A percentile compares a stretch with the other conserved stretches of the same genome.
phyloP scores from a whole-genome alignment of 2,329 filamentous ascomycete species.

The Epichloe scottii region DNA sequence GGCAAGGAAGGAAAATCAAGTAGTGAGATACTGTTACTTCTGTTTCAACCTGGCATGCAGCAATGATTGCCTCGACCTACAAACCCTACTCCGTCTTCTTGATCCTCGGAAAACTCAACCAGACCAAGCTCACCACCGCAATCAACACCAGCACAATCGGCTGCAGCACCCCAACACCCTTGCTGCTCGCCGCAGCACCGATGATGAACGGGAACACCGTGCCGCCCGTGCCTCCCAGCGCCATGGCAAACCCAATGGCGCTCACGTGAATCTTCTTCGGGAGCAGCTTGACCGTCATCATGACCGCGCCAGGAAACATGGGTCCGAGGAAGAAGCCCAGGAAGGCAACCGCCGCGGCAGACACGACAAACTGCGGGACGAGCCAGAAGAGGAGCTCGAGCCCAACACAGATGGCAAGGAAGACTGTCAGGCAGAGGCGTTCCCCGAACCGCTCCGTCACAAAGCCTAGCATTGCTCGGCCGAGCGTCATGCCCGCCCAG shows the following conservation, averaged over 20 bases:
- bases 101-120: neutral
- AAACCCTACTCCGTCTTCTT: neutral
- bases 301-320: constrained; percentile 58
- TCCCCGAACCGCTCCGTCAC: constrained; percentile 58
- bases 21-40: too few species aligned
- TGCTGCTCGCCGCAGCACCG: constrained; percentile 44
- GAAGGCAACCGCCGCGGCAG: constrained; percentile 49
- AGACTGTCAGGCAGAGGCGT: constrained; percentile 44
- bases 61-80: too few species aligned
- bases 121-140: neutral
- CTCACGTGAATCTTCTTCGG: constrained; percentile 58
- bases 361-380: constrained; percentile 47
- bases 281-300: constrained; percentile 58
- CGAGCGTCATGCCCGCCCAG: constrained; percentile 66
- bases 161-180: constrained; percentile 35
- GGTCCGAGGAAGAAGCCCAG: constrained; percentile 67
- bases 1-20: too few species aligned
- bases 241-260: constrained; percentile 61
- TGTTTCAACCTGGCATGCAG: too few species aligned
- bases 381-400: constrained; percentile 47
- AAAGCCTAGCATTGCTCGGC: constrained; percentile 55
- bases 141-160: constrained; percentile 30
- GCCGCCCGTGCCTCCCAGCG: constrained; percentile 58
- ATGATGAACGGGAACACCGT: constrained; percentile 45
- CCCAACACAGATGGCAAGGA: constrained; percentile 46